Conservation (phyloP, 2,329 filamentous ascomycete species). For the Boeremia lycopersici region DNA sequence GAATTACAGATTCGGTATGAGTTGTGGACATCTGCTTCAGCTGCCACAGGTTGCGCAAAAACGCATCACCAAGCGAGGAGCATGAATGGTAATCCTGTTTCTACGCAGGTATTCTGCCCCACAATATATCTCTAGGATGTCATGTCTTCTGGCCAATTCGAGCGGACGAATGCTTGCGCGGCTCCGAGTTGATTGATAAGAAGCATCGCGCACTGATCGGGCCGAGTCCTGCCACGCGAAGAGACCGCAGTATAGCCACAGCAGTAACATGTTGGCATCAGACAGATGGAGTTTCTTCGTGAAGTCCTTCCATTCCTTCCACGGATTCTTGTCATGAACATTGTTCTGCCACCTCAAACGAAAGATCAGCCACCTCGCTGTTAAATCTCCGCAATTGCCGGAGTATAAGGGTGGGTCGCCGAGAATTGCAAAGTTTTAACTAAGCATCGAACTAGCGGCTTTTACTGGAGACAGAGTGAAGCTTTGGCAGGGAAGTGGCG, state of each 20-base stretch:
- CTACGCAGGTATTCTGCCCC: background rate
- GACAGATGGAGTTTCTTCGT: background rate
- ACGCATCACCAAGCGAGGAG: background rate
- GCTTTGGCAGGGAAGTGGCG: slow-evolving; percentile 1
- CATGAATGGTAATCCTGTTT: background rate
- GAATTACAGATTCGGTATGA: background rate
- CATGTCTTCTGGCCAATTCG: background rate
- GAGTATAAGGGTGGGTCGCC: background rate
- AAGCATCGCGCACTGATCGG: background rate
- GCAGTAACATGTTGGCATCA: background rate
- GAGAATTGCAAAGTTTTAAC: slow-evolving; percentile 5
- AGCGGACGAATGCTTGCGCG: background rate
- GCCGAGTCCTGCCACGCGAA: background rate
- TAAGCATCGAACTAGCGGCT: slow-evolving; percentile 11
- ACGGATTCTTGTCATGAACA: too few species aligned
- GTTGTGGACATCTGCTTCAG: background rate
- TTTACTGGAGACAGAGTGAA: slow-evolving; percentile 3
- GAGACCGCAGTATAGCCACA: background rate
- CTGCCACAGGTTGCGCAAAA: background rate
- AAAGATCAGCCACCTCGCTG: too few species aligned
- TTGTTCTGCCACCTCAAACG: too few species aligned
- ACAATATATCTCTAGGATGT: background rate
- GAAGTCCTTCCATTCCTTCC: background rate
- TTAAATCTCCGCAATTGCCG: background rate
- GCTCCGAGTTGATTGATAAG: background rate